Evolutionary conservation across 1,284 basidiomycete genomes (phyloP).

Genomic region (Ustilago cynodontis): DNA sequence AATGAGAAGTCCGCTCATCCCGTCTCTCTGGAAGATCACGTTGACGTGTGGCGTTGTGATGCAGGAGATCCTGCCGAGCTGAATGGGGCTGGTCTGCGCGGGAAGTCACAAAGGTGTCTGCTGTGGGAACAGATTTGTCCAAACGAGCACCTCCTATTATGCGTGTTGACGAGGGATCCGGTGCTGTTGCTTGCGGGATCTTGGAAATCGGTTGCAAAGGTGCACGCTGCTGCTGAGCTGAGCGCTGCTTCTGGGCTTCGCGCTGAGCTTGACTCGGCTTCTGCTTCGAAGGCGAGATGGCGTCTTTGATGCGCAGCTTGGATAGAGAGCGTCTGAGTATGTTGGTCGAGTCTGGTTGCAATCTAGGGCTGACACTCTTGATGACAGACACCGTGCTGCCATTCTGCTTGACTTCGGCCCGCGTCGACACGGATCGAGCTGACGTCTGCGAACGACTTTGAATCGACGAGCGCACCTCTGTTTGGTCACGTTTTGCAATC

Average conservation of each 20-base stretch:
- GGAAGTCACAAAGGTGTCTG: background rate
- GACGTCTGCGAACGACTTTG: background rate
- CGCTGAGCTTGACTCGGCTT: constrained; percentile 7
- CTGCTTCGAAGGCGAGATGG: constrained; percentile 17
- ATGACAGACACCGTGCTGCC: background rate
- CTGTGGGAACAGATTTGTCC: constrained; percentile 19
- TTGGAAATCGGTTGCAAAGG: constrained; percentile 15
- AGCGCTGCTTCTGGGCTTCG: background rate
- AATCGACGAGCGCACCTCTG: background rate
- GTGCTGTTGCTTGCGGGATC: constrained; percentile 31
- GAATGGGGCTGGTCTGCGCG: background rate
- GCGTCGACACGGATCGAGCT: constrained; percentile 20
- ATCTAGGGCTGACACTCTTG: constrained; percentile 6
- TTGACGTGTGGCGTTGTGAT: background rate
- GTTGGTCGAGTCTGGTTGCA: constrained; percentile 6
- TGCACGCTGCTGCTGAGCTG: background rate
- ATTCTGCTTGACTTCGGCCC: constrained; percentile 18
- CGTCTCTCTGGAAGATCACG: background rate
- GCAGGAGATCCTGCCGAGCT: background rate
- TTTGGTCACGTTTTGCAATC: background rate
- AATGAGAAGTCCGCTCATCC: background rate
- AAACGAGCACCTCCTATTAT: constrained; percentile 8
- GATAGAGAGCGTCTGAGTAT: constrained; percentile 39
- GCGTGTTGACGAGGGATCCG: constrained; percentile 7
- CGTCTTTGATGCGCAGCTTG: constrained; percentile 35